Percentiles rank a stretch among this genome's conserved stretches.
Evolutionary conservation across 2,329 filamentous ascomycete genomes (phyloP).

Genomic region (Tolypocladium nubicola): DNA sequence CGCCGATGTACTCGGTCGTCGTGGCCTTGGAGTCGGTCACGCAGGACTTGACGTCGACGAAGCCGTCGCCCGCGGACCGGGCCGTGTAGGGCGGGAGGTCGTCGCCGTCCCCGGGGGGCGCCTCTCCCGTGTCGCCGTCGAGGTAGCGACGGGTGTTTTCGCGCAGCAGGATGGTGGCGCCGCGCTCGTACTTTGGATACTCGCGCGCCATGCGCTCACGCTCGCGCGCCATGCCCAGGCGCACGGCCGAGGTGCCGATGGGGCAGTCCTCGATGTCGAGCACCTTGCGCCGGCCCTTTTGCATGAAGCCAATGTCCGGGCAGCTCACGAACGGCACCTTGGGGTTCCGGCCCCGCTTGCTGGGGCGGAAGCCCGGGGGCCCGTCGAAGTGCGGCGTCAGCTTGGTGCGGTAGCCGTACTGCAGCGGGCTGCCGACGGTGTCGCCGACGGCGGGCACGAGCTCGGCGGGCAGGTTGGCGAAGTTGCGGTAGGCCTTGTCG

Average conservation of each 20-base stretch:
- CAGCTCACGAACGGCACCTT: constrained; percentile 43
- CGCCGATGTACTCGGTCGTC: constrained; percentile 78
- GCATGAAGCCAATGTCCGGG: constrained; percentile 83
- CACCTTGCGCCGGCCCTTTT: constrained; percentile 68
- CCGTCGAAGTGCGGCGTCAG: constrained; percentile 92
- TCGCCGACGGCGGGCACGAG: constrained; percentile 67
- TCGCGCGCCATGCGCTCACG: constrained; percentile 64
- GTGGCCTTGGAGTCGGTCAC: constrained; percentile 76
- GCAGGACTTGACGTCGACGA: constrained; percentile 75
- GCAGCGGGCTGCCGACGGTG: constrained; percentile 80
- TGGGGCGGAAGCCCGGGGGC: constrained; percentile 44
- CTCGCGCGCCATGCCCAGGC: constrained; percentile 68
- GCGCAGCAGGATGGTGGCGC: constrained; percentile 79
- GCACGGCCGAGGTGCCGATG: constrained; percentile 79
- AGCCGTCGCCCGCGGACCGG: constrained; percentile 39
- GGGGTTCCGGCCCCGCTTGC: constrained; percentile 40
- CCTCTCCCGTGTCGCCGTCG: constrained; percentile 28
- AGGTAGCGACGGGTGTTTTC: constrained; percentile 66
- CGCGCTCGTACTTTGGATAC: constrained; percentile 61
- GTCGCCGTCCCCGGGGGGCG: constrained; percentile 11
- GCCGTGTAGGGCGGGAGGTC: constrained; percentile 21
- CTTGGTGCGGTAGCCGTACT: constrained; percentile 94
- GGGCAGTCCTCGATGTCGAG: constrained; percentile 97
- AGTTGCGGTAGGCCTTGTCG: constrained; percentile 85
- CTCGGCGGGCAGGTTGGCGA: constrained; percentile 69